Evolutionary conservation across 257 asterid species (phyloP).

Genomic region (Mentha longifolia): DNA sequence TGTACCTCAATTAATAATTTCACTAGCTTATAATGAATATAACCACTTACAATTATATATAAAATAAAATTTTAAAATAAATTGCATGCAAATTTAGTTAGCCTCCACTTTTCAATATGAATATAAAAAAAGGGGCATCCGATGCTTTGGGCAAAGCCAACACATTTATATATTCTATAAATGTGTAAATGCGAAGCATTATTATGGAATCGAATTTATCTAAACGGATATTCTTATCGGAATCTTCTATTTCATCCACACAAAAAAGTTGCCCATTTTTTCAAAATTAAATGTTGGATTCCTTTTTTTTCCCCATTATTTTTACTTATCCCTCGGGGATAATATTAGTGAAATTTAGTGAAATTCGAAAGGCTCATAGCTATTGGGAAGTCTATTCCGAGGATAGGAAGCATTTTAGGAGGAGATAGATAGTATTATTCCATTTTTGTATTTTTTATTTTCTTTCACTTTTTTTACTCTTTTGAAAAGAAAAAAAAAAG

Average conservation of each 20-base stretch:
- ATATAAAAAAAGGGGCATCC: conserved; percentile 16
- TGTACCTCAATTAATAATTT: background rate
- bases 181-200: conserved; percentile 11
- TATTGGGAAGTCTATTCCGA: conserved; percentile 30
- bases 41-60: background rate
- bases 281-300: background rate
- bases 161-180: conserved; percentile 12
- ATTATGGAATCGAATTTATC: conserved; percentile 31
- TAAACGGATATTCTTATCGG: conserved; percentile 41
- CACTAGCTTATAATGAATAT: background rate
- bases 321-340: conserved; percentile 11
- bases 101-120: no score
- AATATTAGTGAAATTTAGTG: background rate
- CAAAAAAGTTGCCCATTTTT: conserved; percentile 22
- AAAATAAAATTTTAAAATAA: no score
- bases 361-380: conserved; percentile 37
- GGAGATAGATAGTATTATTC: conserved; percentile 16
- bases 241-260: conserved; percentile 41
- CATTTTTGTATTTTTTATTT: background rate
- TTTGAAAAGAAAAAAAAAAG: no score
- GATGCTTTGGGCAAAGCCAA: conserved; percentile 29
- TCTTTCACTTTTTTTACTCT: no score
- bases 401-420: conserved; percentile 19
- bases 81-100: no score
- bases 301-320: background rate